phyloP scores from a whole-genome alignment of 257 asterid genomes.

The Parsonsia alboflavescens region DNA sequence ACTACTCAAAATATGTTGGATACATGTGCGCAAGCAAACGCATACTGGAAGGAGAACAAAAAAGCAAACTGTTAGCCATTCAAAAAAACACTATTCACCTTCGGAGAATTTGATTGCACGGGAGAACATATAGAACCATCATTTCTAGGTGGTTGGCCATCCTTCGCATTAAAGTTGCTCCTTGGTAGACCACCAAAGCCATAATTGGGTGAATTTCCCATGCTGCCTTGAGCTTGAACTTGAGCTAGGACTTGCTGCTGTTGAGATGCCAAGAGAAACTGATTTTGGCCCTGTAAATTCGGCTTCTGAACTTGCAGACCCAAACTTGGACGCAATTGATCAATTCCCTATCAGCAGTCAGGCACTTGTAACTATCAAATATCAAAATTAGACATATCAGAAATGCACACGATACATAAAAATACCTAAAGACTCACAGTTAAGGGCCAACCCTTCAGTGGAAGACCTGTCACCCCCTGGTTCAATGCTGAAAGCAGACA shows the following conservation, averaged over 20 bases:
- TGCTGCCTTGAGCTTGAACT: constrained; percentile 88
- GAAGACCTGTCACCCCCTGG: constrained; percentile 90
- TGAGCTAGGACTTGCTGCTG: constrained; percentile 94
- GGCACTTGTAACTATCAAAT: constrained; percentile 6
- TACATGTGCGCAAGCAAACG: neutral
- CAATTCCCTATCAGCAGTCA: constrained; percentile 66
- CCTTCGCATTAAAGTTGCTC: constrained; percentile 74
- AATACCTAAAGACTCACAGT: constrained; percentile 57
- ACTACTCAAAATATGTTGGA: neutral
- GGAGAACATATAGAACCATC: constrained; percentile 98
- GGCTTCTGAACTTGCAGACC: constrained; percentile 96
- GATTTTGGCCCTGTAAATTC: constrained; percentile 70
- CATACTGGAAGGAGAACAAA: constrained; percentile 11
- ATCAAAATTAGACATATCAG: neutral
- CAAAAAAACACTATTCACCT: constrained; percentile 38
- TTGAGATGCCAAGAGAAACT: constrained; percentile 80
- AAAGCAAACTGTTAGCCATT: constrained; percentile 7
- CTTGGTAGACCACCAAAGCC: constrained; percentile 92
- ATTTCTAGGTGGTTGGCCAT: constrained; percentile 87
- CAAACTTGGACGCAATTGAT: constrained; percentile 78
- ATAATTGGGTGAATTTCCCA: constrained; percentile 66
- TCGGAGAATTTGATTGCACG: constrained; percentile 87
- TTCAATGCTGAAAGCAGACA: constrained; percentile 52
- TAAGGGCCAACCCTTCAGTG: constrained; percentile 98
- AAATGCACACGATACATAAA: constrained; percentile 1